These are phyloP conservation scores for Nicotiana tomentosiformis DNA, from an alignment of 257 asterid species.

Conservation along the genomic window DNA sequence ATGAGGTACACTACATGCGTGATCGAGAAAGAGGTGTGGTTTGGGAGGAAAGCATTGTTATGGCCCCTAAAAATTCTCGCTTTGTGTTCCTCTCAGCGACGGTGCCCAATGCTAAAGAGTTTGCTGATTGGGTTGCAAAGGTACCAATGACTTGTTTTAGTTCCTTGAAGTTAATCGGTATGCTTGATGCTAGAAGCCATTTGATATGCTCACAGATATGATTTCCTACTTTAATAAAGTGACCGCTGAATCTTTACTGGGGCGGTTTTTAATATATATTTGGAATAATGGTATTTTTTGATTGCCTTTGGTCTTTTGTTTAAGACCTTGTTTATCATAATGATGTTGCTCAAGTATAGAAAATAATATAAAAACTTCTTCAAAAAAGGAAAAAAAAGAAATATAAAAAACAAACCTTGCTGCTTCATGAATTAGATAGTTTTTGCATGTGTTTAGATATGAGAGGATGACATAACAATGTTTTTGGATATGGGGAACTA, in stretches of 20 bases:
- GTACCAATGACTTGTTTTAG: conserved; percentile 22
- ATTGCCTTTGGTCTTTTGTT: neutral
- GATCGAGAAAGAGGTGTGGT: conserved; percentile 97
- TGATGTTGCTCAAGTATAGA: neutral
- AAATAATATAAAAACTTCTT: too few relatives aligned
- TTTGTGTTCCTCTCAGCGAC: conserved; percentile 95
- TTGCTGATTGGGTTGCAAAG: conserved; percentile 98
- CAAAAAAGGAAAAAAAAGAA: neutral
- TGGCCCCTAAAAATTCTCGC: conserved; percentile 86
- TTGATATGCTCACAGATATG: neutral
- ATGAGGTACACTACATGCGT: conserved; percentile 98
- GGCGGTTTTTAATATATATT: neutral
- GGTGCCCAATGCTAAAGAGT: conserved; percentile 91
- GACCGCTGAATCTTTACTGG: neutral
- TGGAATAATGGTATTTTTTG: neutral
- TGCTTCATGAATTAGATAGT: neutral
- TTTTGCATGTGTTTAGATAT: neutral
- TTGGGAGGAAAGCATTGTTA: conserved; percentile 96
- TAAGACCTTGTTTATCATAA: neutral
- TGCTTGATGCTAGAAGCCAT: conserved; percentile 2
- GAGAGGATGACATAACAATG: too few relatives aligned
- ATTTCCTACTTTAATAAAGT: neutral
- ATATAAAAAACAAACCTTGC: neutral
- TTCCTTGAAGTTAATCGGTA: neutral
- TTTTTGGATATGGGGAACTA: neutral